Evolutionary conservation across 164 flowering plant species (phyloP).

Genomic region (Vitis cinerea): DNA sequence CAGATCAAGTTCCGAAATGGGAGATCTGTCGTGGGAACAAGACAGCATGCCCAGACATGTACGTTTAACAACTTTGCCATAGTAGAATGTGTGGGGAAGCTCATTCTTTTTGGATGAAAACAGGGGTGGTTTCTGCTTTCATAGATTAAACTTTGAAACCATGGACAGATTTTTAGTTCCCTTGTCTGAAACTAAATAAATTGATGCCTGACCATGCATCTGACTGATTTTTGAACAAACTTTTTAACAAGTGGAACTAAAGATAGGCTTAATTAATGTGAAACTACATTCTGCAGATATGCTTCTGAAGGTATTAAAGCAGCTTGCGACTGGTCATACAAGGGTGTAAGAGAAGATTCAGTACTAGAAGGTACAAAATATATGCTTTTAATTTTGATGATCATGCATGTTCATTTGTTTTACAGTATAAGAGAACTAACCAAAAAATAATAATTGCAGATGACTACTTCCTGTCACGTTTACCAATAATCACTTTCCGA

Average conservation of each 20-base stretch:
- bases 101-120: background rate
- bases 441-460: slow-evolving; percentile 37
- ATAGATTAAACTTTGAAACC: too few species aligned
- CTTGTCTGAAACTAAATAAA: too few species aligned
- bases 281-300: slow-evolving; percentile 52
- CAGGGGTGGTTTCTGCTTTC: background rate
- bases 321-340: slow-evolving; percentile 77
- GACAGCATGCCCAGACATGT: slow-evolving; percentile 76
- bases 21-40: slow-evolving; percentile 50
- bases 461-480: slow-evolving; percentile 70
- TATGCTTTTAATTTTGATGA: background rate
- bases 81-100: background rate
- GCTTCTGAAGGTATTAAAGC: slow-evolving; percentile 83
- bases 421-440: background rate
- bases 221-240: too few species aligned
- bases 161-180: too few species aligned
- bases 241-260: too few species aligned
- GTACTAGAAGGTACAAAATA: slow-evolving; percentile 53
- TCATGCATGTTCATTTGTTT: background rate
- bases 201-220: too few species aligned
- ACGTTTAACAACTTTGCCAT: slow-evolving; percentile 13
- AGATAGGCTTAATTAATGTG: too few species aligned
- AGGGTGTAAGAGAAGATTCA: slow-evolving; percentile 62
- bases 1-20: slow-evolving; percentile 59
- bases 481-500: slow-evolving; percentile 51